Conservation (phyloP, 345 rosid genomes). For the Turnera subulata region DNA sequence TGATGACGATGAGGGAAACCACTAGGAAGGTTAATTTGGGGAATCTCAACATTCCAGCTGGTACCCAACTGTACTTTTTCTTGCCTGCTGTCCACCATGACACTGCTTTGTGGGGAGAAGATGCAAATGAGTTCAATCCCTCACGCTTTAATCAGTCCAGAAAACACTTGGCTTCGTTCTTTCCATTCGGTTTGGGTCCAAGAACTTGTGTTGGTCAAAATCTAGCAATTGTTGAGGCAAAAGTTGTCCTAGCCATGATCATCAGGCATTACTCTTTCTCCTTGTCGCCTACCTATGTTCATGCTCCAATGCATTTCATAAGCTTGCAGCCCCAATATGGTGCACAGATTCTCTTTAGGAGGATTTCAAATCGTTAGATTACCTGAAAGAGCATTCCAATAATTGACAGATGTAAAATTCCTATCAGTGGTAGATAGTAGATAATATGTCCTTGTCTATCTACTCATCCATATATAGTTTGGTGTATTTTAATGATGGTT, state of each 20-base stretch:
- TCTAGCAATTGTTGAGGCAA: constrained; percentile 26
- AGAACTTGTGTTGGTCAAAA: constrained; percentile 23
- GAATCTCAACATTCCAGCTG: constrained; percentile 50
- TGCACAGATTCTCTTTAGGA: constrained; percentile 41
- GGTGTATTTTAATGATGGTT: no score
- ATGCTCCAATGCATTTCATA: constrained; percentile 55
- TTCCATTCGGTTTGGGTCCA: constrained; percentile 22
- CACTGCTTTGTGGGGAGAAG: constrained; percentile 62
- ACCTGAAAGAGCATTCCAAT: no score
- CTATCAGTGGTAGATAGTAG: no score
- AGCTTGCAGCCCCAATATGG: constrained; percentile 66
- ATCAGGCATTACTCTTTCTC: constrained; percentile 39
- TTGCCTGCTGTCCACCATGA: constrained; percentile 55
- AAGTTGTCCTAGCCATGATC: constrained; percentile 53
- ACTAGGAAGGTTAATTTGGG: constrained; percentile 47
- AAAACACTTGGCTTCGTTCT: constrained; percentile 18
- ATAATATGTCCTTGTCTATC: no score
- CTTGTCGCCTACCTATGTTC: constrained; percentile 60
- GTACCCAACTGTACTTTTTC: constrained; percentile 52
- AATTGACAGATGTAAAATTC: no score
- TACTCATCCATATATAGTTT: no score
- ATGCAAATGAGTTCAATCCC: constrained; percentile 40
- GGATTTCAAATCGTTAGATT: background rate
- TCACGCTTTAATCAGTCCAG: constrained; percentile 16
- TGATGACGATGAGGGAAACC: constrained; percentile 45